These are phyloP conservation scores for Epichloe glyceriae DNA, from an alignment of 2,329 filamentous ascomycete genomes.

Conservation along the genomic window DNA sequence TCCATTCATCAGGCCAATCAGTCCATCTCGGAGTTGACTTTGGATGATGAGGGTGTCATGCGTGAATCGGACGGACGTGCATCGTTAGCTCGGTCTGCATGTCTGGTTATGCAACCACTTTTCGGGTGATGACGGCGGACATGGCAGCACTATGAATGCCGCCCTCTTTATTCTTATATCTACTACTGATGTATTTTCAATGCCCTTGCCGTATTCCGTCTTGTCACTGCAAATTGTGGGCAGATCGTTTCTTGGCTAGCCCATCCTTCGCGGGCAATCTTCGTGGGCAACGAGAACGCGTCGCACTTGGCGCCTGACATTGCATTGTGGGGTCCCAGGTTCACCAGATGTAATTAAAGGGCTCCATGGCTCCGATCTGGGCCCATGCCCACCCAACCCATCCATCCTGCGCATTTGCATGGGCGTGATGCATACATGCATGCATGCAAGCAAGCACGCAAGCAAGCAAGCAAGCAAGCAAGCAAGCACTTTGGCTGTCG, in stretches of 20 bases:
- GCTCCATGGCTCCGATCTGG: too few relatives aligned
- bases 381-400: too few relatives aligned
- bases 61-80: constrained; percentile 7
- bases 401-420: too few relatives aligned
- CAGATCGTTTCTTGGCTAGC: neutral
- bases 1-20: too few relatives aligned
- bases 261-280: neutral
- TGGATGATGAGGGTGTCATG: constrained; percentile 10
- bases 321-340: neutral
- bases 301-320: neutral
- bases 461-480: too few relatives aligned
- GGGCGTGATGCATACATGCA: too few relatives aligned
- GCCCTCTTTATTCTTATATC: too few relatives aligned
- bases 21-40: too few relatives aligned
- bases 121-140: neutral
- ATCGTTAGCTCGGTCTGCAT: constrained; percentile 1
- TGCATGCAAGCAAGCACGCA: too few relatives aligned
- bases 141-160: too few relatives aligned
- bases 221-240: neutral
- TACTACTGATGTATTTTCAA: too few relatives aligned
- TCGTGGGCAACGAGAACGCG: neutral
- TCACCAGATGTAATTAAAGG: neutral
- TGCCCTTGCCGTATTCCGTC: neutral
- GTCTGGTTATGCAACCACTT: constrained; percentile 1
- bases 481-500: too few relatives aligned